Evolutionary conservation across 2,329 filamentous ascomycete genomes (phyloP).

Genomic region (Aspergillus pseudoglaucus): DNA sequence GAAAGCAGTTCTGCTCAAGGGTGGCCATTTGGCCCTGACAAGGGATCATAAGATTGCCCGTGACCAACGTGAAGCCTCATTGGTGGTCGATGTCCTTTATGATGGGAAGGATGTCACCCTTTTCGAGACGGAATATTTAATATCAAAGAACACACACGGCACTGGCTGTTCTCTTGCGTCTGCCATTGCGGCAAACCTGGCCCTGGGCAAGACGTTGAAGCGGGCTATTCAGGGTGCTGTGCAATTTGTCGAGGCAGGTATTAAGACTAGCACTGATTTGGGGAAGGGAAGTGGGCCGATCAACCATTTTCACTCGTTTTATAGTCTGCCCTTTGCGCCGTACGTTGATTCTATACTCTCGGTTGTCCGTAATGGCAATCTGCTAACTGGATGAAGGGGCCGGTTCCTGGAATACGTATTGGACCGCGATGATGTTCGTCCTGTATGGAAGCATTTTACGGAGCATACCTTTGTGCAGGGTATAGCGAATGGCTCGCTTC

Average conservation of each 20-base stretch:
- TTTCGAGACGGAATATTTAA: slow-evolving; percentile 65
- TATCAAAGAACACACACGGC: slow-evolving; percentile 79
- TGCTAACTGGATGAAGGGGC: slow-evolving; percentile 44
- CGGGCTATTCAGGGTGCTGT: slow-evolving; percentile 51
- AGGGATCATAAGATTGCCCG: slow-evolving; percentile 55
- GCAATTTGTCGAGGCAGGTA: slow-evolving; percentile 56
- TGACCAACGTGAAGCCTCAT: slow-evolving; percentile 51
- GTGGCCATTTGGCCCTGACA: slow-evolving; percentile 77
- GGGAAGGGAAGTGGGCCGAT: slow-evolving; percentile 58
- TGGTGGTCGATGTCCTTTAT: slow-evolving; percentile 72
- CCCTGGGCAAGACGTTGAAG: slow-evolving; percentile 42
- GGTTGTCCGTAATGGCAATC: background rate
- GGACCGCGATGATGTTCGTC: slow-evolving; percentile 64
- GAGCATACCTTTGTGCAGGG: slow-evolving; percentile 76
- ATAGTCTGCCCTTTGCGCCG: slow-evolving; percentile 54
- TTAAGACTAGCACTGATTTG: slow-evolving; percentile 50
- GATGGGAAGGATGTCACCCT: slow-evolving; percentile 54
- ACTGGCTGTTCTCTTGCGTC: slow-evolving; percentile 91
- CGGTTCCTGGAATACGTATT: slow-evolving; percentile 80
- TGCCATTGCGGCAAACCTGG: slow-evolving; percentile 59
- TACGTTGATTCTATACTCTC: slow-evolving; percentile 25
- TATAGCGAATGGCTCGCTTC: slow-evolving; percentile 68
- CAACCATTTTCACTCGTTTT: slow-evolving; percentile 61
- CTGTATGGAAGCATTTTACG: slow-evolving; percentile 68
- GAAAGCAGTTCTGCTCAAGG: slow-evolving; percentile 78